A percentile compares a stretch with the other conserved stretches of the same genome.
Evolutionary conservation across 345 rosid species (phyloP).

Genomic region (Zanthoxylum bungeanum): DNA sequence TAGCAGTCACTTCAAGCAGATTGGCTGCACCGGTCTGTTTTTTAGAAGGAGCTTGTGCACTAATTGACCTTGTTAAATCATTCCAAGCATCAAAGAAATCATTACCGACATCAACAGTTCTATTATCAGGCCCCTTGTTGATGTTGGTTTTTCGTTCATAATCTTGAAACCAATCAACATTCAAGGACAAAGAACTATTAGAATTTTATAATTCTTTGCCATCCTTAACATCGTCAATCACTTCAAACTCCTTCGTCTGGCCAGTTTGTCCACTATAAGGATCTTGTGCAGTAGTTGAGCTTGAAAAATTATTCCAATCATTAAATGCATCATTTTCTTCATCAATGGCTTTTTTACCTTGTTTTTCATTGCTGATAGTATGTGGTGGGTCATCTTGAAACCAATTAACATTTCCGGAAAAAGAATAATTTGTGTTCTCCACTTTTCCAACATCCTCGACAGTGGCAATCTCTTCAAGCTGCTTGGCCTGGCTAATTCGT

Average conservation of each 20-base stretch:
- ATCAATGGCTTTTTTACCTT: constrained; percentile 27
- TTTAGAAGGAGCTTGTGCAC: constrained; percentile 31
- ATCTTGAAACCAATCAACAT: constrained; percentile 28
- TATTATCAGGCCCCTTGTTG: constrained; percentile 27
- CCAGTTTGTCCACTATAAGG: constrained; percentile 31
- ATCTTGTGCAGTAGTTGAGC: constrained; percentile 43
- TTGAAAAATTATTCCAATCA: constrained; percentile 71
- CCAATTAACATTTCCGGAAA: constrained; percentile 6
- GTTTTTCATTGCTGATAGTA: constrained; percentile 24
- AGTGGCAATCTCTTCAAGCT: background rate
- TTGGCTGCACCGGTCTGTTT: constrained; percentile 16
- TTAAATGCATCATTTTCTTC: constrained; percentile 47
- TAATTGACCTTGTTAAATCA: constrained; percentile 64
- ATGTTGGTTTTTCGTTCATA: constrained; percentile 32
- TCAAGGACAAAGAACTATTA: constrained; percentile 5
- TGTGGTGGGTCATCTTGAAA: constrained; percentile 35
- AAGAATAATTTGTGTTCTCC: constrained; percentile 1
- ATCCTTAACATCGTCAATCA: constrained; percentile 12
- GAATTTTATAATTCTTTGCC: constrained; percentile 9
- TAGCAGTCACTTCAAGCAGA: constrained; percentile 14
- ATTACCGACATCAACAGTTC: no score
- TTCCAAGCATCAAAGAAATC: constrained; percentile 57
- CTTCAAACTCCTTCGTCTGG: constrained; percentile 24
- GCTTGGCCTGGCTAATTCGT: background rate
- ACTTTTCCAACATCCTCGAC: background rate